These are phyloP conservation scores for Kernera saxatilis DNA, from an alignment of 345 rosid genomes.

Conservation along the genomic window DNA sequence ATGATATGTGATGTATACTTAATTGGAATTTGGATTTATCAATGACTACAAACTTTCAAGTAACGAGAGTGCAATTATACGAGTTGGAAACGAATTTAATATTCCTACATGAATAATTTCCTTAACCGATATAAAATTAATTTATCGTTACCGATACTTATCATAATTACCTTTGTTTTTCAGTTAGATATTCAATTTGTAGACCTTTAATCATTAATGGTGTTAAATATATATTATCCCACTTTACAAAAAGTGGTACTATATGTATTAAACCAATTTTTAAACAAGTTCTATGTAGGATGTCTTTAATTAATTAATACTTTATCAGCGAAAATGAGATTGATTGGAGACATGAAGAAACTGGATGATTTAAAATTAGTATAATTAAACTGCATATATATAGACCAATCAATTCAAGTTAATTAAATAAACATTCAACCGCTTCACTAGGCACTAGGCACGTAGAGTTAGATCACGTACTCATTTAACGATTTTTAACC, in stretches of 20 bases:
- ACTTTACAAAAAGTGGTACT: background rate
- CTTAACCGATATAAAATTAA: background rate
- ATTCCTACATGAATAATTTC: constrained; percentile 23
- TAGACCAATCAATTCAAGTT: background rate
- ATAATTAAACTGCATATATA: background rate
- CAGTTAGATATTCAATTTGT: background rate
- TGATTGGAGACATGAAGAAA: background rate
- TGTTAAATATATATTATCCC: background rate
- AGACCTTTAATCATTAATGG: constrained; percentile 14
- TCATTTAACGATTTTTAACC: constrained; percentile 6
- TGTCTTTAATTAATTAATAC: background rate
- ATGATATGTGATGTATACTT: constrained; percentile 23
- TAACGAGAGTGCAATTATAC: constrained; percentile 24
- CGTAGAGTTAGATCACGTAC: background rate
- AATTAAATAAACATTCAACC: background rate
- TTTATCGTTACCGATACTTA: background rate
- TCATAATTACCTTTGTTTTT: background rate
- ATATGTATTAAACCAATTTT: background rate
- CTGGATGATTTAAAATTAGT: background rate
- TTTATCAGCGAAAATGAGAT: background rate
- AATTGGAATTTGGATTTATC: constrained; percentile 17
- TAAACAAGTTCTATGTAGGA: background rate
- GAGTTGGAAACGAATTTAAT: constrained; percentile 13
- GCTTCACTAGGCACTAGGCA: background rate
- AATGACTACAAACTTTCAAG: constrained; percentile 30